Conservation (phyloP, 495 filamentous ascomycete species). For the Pseudotulostoma volvatum region DNA sequence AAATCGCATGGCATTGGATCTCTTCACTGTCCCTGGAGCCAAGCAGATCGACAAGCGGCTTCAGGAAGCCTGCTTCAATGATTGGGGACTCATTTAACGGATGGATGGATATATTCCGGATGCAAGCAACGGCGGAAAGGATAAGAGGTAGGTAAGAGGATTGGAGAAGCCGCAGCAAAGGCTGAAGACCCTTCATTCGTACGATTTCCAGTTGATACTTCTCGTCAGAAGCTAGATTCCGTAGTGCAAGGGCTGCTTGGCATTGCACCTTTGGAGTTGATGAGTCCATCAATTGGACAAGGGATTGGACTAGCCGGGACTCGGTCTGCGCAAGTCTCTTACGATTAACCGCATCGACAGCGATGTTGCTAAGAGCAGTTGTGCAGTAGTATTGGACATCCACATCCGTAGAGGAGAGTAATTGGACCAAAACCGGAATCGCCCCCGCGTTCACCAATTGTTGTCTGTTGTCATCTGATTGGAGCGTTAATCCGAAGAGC, state of each 20-base stretch:
- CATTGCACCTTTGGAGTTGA: slow-evolving; percentile 96
- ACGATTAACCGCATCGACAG: slow-evolving; percentile 79
- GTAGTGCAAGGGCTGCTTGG: slow-evolving; percentile 83
- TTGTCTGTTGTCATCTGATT: slow-evolving; percentile 86
- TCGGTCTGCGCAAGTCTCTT: slow-evolving; percentile 82
- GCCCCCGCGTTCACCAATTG: slow-evolving; percentile 93
- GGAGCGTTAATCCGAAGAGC: not conserved
- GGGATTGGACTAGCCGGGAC: slow-evolving; percentile 71
- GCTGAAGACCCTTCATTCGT: slow-evolving; percentile 62
- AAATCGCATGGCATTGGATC: slow-evolving; percentile 97
- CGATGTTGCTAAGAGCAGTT: slow-evolving; percentile 94
- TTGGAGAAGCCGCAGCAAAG: slow-evolving; percentile 76
- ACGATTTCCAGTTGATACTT: slow-evolving; percentile 98
- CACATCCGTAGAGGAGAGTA: slow-evolving; percentile 79
- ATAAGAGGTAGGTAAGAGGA: slow-evolving; percentile 92
- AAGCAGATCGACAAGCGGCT: slow-evolving; percentile 80
- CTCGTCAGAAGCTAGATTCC: slow-evolving; percentile 93
- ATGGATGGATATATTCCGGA: slow-evolving; percentile 97
- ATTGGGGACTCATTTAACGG: slow-evolving; percentile 99
- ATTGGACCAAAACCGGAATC: slow-evolving; percentile 87
- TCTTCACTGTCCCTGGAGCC: slow-evolving; percentile 96
- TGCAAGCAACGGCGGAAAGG: slow-evolving; percentile 92
- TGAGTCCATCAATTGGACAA: slow-evolving; percentile 94
- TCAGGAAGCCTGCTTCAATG: slow-evolving; percentile 91
- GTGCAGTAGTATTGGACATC: slow-evolving; percentile 99